Evolutionary conservation across 1,284 basidiomycete species (phyloP), one percentile per base, ranked within the genome.

Genomic region (Termitomyces sp.): DNA sequence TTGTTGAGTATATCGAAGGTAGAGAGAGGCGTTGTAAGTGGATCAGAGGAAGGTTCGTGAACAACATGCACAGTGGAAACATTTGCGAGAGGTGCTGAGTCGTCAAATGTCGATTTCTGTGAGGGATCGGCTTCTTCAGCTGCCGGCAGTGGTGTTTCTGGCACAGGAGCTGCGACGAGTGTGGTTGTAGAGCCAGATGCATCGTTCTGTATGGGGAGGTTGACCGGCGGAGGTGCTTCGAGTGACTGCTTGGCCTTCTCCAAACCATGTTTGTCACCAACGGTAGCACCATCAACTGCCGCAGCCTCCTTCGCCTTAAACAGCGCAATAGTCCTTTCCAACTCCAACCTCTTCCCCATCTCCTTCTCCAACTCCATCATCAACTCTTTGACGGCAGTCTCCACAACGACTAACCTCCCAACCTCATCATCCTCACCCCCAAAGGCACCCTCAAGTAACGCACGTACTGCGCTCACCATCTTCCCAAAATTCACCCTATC

Each of bases 361-460:
- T 92, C 88, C 3, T 63, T 63, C 57, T 85, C 78, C 40, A 93
- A 67, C 63, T 93, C 90, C 44, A 73, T 72, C 19, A 79, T 74
- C 16, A 93, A 69, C 0, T 75, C 71, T 28, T 78, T 74, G 8
- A 89, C 78, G 0, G 84, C 75, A 30, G 78, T 75, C 59, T 85
- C 77, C 0, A 84, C 83, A 0, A 84, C 71, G 14, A 84, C 57
- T 2, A 88, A 70, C 34, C 88, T 73, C 1, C 80, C 84, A 18
- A 84, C 63, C 1, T 73, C 64, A 40, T 68, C 70, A 1, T 68
- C 64, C 63, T 63, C 21, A 61, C 70, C 73, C 43, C 83, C 77
- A 16, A 84, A 62, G 1, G 69, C 46, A 6, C 41, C 39, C 5
- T 44, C 38, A 18, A 87, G 62, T 14, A 68, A 66, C 47, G 75